Base-by-base conservation (phyloP, 2,329 filamentous ascomycete species). In the Colletotrichum agaves region DNA sequence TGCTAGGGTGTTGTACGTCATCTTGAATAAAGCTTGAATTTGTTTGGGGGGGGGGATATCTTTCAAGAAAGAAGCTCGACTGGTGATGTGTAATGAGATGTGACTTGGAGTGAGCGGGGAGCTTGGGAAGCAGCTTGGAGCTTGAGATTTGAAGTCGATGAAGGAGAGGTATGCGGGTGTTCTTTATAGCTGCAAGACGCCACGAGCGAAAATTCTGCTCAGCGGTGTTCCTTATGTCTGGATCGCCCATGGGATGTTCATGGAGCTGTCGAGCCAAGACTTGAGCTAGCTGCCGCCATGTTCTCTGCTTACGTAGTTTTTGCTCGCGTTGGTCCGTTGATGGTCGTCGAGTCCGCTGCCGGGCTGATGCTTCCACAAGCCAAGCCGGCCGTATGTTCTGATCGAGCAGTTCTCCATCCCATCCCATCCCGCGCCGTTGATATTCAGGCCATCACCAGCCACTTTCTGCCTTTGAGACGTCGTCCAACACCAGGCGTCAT, bases 121-220 rank as follows among this genome's bases (percentile, higher is more conserved):
- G 60, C 50, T 63, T 46, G 27, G 41, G 47, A 46, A 55, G 44
- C 37, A 35, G 47, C 56, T 55, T 61, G 47, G 49, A 61, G 62
- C 56, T 65, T 55, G 55, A 7, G 37, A 55, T 27, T 31, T 35
- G n/a, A 4, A 47, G 8, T 17, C 2, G 10, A 12, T 8, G 19
- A 39, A 15, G 23, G 15, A 41, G 31, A 53, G 49, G 35, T 21
- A 39, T 44, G 53, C 15, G n/a, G 23, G n/a, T 10, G 19, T 33
- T 43, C 19, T 68, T 68, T 68, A 68, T 68, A 68, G 47, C 39
- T 65, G 65, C 65, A 17, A 31, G 41, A 49, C 64, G 31, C 64
- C 23, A 33, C 27, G 21, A 15, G 39, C 5, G 10, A 53, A n/a
- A 47, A 46, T 37, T 37, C 17, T n/a, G 44, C 17, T 49, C 31